Percentiles rank a stretch among this genome's conserved stretches.
These are phyloP conservation scores for Neonectria magnoliae DNA, from an alignment of 2,329 filamentous ascomycete species.

Conservation along the genomic window DNA sequence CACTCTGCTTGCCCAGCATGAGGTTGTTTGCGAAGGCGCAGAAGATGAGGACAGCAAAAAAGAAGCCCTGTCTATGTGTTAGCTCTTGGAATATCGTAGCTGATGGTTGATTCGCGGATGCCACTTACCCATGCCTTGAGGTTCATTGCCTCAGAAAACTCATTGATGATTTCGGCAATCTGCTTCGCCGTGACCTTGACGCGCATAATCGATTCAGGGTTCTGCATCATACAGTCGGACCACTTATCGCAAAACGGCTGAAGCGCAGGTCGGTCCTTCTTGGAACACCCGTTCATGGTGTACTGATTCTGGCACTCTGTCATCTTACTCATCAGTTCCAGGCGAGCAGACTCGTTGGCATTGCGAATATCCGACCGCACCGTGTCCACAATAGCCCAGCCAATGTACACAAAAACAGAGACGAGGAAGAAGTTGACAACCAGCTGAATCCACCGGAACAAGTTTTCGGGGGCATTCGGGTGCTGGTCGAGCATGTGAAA, in stretches of 20 bases:
- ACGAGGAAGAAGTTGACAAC: constrained; percentile 72
- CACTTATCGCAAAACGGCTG: constrained; percentile 79
- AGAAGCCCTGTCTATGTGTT: constrained; percentile 56
- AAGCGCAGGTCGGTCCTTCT: constrained; percentile 75
- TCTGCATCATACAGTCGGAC: constrained; percentile 87
- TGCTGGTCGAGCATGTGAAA: constrained; percentile 65
- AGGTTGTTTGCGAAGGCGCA: constrained; percentile 63
- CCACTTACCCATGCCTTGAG: constrained; percentile 74
- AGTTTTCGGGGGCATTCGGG: constrained; percentile 66
- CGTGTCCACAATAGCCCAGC: constrained; percentile 75
- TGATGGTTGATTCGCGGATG: neutral
- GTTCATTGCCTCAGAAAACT: constrained; percentile 89
- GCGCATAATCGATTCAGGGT: constrained; percentile 79
- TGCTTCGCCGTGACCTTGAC: constrained; percentile 87
- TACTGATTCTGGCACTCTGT: constrained; percentile 78
- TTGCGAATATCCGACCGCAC: constrained; percentile 80
- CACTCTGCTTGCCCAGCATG: constrained; percentile 51
- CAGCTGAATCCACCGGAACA: constrained; percentile 68
- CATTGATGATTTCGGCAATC: constrained; percentile 92
- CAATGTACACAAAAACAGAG: constrained; percentile 67
- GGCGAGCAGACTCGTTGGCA: constrained; percentile 74
- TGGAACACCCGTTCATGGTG: constrained; percentile 77
- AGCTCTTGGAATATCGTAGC: constrained; percentile 11
- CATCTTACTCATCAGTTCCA: constrained; percentile 77
- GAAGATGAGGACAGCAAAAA: constrained; percentile 60